Base-by-base conservation (phyloP, 1,284 basidiomycete species). In the Apiotrichum mycotoxinovorans region DNA sequence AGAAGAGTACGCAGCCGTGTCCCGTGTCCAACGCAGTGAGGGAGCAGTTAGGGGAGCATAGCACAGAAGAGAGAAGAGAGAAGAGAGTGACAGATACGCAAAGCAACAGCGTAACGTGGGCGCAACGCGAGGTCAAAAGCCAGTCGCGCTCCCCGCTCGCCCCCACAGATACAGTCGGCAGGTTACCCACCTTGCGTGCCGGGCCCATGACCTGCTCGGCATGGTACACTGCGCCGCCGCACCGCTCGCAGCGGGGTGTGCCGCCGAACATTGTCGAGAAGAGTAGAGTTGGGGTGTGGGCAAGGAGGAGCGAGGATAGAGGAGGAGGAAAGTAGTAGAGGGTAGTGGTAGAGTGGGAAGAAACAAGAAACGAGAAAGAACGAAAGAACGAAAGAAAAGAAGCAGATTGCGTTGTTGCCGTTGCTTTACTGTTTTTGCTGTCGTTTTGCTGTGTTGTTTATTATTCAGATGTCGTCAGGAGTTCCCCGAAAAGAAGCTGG, bases 121-220 rank as follows among this genome's bases (percentile, higher is more conserved):
- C 15, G 43, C 2, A 14, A 30, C 30, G 30, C n/a, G 20, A 20
- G 9, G 44, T 20, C 33, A 15, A 48, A 48, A 48, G 34, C 37
- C 46, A 48, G 33, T 35, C 33, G 34, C 34, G 33, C 12, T 30
- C 40, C 7, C n/a, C 44, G n/a, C n/a, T n/a, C n/a, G 43, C 43
- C 5, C 43, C 8, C 23, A 12, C 30, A 30, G n/a, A n/a, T n/a
- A n/a, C n/a, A n/a, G n/a, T n/a, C 30, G 7, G 42, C 42, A 25
- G 22, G 30, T 17, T 15, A 68, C 72, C 43, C 35, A 76, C 77
- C 66, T 69, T 73, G 5, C 77, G 60, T 15, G 61, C 76, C 1
- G 77, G 78, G 14, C 77, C 78, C 48, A 78, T 67, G 3, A 70
- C 71, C 57, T 77, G 73, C 61, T 79, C 78, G 34, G 75, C 76